phyloP scores from a whole-genome alignment of 2,329 filamentous ascomycete species.

The Tolypocladium album region DNA sequence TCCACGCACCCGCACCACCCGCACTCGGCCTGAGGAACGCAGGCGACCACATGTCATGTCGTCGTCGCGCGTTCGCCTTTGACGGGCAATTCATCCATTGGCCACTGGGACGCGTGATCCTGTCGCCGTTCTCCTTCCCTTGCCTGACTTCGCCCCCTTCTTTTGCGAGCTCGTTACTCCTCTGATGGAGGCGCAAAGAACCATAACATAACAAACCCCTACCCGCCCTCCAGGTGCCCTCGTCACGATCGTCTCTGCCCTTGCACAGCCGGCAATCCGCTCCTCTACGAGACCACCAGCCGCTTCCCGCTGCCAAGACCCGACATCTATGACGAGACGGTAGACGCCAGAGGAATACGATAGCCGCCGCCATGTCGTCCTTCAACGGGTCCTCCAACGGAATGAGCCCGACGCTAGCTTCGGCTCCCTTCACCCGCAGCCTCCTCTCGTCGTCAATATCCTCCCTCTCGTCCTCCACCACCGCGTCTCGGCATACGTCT shows the following conservation, averaged over 20 bases:
- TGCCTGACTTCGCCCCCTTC: not conserved
- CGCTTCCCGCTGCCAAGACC: not conserved
- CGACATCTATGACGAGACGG: not conserved
- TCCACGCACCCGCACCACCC: not conserved
- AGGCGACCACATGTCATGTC: constrained; percentile 9
- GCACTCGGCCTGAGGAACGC: constrained; percentile 1
- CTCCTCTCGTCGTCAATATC: constrained; percentile 56
- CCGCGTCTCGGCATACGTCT: constrained; percentile 50
- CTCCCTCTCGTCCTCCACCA: constrained; percentile 54
- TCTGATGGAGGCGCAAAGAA: not conserved
- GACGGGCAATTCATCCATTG: constrained; percentile 1
- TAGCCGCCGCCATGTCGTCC: constrained; percentile 27
- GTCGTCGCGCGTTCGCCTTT: constrained; percentile 2
- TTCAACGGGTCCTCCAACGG: constrained; percentile 18
- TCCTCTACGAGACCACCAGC: not conserved
- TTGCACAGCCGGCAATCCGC: not conserved
- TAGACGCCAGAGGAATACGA: not conserved
- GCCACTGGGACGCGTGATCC: not conserved
- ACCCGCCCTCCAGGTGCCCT: not conserved
- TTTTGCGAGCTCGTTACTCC: not conserved
- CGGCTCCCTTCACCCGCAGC: constrained; percentile 36
- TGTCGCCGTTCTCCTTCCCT: not conserved
- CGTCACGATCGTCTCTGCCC: not conserved
- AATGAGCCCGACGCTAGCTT: constrained; percentile 16
- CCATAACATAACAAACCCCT: not conserved